A percentile compares a stretch with the other conserved stretches of the same genome.
phyloP scores from a whole-genome alignment of 805 yeast species.

The Saccharomycopsis sp. region DNA sequence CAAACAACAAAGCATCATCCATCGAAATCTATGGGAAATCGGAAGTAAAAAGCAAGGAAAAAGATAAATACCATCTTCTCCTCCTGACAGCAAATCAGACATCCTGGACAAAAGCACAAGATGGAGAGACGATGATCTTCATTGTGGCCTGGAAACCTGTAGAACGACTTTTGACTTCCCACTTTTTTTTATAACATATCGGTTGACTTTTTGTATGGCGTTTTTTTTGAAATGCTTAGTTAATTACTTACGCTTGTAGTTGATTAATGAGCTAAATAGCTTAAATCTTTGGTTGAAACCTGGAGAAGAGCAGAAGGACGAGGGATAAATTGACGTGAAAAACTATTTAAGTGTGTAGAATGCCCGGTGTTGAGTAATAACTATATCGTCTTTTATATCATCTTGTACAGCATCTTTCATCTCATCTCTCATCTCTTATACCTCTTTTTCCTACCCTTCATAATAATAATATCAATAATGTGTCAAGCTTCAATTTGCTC shows the following conservation, averaged over 20 bases:
- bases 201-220: neutral
- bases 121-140: neutral
- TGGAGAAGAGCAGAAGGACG: neutral
- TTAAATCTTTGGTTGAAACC: neutral
- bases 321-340: neutral
- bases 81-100: neutral
- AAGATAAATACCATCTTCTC: neutral
- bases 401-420: no score
- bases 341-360: neutral
- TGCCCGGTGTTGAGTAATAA: no score
- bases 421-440: neutral
- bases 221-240: neutral
- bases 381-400: no score
- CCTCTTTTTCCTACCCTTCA: neutral
- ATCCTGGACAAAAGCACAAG: neutral
- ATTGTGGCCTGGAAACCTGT: no score
- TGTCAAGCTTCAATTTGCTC: conserved; percentile 15
- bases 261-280: neutral
- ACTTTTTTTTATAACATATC: neutral
- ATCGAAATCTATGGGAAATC: neutral
- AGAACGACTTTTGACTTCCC: no score
- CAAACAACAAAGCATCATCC: neutral
- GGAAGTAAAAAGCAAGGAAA: neutral
- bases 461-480: conserved; percentile 4
- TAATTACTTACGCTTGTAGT: neutral